phyloP scores from a whole-genome alignment of 2,329 filamentous ascomycete genomes.

The Pyricularia grisea region DNA sequence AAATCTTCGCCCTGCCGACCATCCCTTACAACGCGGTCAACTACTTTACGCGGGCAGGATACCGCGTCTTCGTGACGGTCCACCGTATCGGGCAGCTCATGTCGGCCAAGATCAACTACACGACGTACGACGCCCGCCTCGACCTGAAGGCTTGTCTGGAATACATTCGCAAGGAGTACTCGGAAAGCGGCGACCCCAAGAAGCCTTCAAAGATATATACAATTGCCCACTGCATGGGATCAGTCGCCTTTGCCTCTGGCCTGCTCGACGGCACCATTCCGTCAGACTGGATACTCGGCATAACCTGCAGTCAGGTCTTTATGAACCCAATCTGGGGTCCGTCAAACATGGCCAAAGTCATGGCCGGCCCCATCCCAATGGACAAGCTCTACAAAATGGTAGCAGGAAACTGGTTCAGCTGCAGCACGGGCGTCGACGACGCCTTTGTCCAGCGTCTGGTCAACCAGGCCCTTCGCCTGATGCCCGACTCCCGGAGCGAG shows the following conservation, averaged over 20 bases:
- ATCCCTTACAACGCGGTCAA: constrained; percentile 55
- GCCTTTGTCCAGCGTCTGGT: constrained; percentile 37
- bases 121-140: constrained; percentile 49
- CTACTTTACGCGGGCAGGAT: constrained; percentile 51
- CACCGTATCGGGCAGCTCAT: constrained; percentile 47
- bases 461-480: constrained; percentile 48
- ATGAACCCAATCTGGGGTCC: constrained; percentile 51
- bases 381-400: constrained; percentile 37
- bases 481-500: constrained; percentile 44
- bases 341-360: constrained; percentile 47
- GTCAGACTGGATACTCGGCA: constrained; percentile 43
- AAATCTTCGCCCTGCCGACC: constrained; percentile 53
- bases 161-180: constrained; percentile 34
- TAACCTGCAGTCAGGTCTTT: constrained; percentile 53
- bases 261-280: constrained; percentile 54
- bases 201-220: constrained; percentile 36
- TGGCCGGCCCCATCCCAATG: constrained; percentile 34
- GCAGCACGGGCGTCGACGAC: constrained; percentile 35
- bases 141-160: constrained; percentile 48
- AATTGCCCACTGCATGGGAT: constrained; percentile 55
- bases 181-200: constrained; percentile 15
- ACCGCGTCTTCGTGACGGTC: constrained; percentile 48
- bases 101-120: constrained; percentile 41
- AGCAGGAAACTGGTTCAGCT: constrained; percentile 46
- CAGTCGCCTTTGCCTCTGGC: constrained; percentile 47